Base-by-base conservation (phyloP, 202 grass and related monocot species). In the Zizania palustris region DNA sequence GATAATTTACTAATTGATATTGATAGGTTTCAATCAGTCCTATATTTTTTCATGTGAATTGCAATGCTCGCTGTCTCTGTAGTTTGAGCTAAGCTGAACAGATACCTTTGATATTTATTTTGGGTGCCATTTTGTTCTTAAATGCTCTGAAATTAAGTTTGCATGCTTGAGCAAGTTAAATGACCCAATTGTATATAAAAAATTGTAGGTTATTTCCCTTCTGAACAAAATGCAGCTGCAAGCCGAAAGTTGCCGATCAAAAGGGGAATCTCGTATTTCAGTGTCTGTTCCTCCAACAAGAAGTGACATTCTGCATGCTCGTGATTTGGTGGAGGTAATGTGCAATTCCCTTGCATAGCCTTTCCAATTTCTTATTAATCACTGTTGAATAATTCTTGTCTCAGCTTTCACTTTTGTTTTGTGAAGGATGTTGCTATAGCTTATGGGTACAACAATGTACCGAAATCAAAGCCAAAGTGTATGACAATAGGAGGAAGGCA, bases 381-480 rank as follows among this genome's bases (percentile, higher is more conserved):
- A 19, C 73, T 82, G 15, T 76, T 64, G 38, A 28, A 73, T 71
- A 43, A 18, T 60, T 39, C 65, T 55, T 71, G 16, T 55, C 21
- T 43, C 41, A 13, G 63, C 45, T 68, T 69, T 50, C 45, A 59
- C 70, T 71, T 80, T 63, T 62, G 45, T 78, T 82, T 7, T 45
- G 71, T 80, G 62, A 90, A 99, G 92, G 96, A 99, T 84, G 88
- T 99, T 65, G 96, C 96, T 78, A 99, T 96, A 76, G 96, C 96
- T 78, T 93, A 87, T 93, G 96, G 96, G 59, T 99, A 91, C 66
- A 98, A 99, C 63, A 95, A 92, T 80, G 89, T 99, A 41, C 92
- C 96, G 70, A 96, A 96, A 72, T 92, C 96, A 46, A 95, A 93
- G 54, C 96, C 89, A 1, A 92, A 92, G 60, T 98, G 85, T 72